These are phyloP conservation scores for Rhodomyrtus tomentosa DNA, from an alignment of 345 rosid genomes.

Conservation along the genomic window DNA sequence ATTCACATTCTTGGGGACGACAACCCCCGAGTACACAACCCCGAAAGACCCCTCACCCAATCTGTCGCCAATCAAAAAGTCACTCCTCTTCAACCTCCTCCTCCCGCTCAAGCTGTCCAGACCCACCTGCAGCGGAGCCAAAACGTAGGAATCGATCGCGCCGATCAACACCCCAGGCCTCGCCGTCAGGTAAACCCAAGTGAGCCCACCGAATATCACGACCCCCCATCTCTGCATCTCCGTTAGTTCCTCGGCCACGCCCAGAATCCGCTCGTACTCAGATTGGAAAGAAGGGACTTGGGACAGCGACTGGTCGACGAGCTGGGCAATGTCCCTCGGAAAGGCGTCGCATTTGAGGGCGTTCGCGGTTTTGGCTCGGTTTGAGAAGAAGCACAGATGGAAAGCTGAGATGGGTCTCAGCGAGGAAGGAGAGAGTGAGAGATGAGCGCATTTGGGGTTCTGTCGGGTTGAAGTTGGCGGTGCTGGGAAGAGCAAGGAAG, in stretches of 20 bases:
- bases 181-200: constrained; percentile 83
- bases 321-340: constrained; percentile 15
- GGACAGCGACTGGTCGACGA: constrained; percentile 21
- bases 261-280: constrained; percentile 32
- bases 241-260: constrained; percentile 23
- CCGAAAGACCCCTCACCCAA: constrained; percentile 96
- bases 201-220: constrained; percentile 35
- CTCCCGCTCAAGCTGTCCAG: constrained; percentile 58
- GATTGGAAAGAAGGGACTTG: constrained; percentile 36
- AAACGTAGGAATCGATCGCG: constrained; percentile 81
- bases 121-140: constrained; percentile 74
- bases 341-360: constrained; percentile 38
- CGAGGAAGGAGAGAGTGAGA: constrained; percentile 14
- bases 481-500: constrained; percentile 44
- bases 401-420: constrained; percentile 15
- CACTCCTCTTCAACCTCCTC: constrained; percentile 57
- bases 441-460: constrained; percentile 7
- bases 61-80: constrained; percentile 62
- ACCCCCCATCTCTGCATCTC: constrained; percentile 60
- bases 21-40: constrained; percentile 66
- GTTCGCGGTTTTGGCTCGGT: constrained; percentile 4
- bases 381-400: constrained; percentile 5
- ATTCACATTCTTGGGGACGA: constrained; percentile 49
- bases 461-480: neutral
- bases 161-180: constrained; percentile 88